These are phyloP conservation scores for Teunomyces tritomae DNA, from an alignment of 805 yeast species.

Conservation along the genomic window DNA sequence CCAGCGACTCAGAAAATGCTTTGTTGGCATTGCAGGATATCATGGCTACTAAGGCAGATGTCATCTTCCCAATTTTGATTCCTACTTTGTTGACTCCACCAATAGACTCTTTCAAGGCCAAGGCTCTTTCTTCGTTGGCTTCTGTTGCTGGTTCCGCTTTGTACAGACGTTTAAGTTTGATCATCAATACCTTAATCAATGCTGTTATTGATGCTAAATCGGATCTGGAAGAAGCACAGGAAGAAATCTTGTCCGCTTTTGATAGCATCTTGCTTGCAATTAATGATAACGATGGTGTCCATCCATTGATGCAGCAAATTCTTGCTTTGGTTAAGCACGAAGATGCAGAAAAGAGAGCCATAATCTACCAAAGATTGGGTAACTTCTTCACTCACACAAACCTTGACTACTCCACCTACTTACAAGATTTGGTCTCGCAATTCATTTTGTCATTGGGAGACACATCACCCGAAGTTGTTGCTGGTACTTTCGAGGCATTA, in stretches of 20 bases:
- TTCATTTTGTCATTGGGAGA: conserved; percentile 75
- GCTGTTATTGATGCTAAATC: conserved; percentile 44
- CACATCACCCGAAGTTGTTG: conserved; percentile 57
- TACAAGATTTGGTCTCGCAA: conserved; percentile 70
- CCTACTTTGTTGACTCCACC: conserved; percentile 84
- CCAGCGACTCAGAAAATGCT: conserved; percentile 60
- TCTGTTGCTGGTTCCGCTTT: conserved; percentile 86
- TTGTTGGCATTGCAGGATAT: conserved; percentile 86
- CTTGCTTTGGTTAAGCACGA: conserved; percentile 76
- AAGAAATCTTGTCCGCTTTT: conserved; percentile 52
- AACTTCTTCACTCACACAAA: conserved; percentile 63
- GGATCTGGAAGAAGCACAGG: conserved; percentile 37
- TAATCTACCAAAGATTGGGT: conserved; percentile 65
- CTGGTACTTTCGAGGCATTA: conserved; percentile 63
- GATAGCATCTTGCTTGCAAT: conserved; percentile 72
- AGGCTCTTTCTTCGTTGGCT: conserved; percentile 81
- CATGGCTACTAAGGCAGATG: conserved; percentile 85
- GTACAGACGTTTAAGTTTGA: conserved; percentile 66
- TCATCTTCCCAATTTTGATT: conserved; percentile 88
- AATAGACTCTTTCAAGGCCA: conserved; percentile 79
- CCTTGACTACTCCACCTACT: conserved; percentile 70
- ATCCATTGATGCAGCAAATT: conserved; percentile 80
- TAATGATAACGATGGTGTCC: conserved; percentile 73
- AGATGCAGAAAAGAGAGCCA: conserved; percentile 59
- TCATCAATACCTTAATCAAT: conserved; percentile 71